Base-by-base conservation (phyloP, 2,329 filamentous ascomycete genomes). In the Fusarium agapanthi region DNA sequence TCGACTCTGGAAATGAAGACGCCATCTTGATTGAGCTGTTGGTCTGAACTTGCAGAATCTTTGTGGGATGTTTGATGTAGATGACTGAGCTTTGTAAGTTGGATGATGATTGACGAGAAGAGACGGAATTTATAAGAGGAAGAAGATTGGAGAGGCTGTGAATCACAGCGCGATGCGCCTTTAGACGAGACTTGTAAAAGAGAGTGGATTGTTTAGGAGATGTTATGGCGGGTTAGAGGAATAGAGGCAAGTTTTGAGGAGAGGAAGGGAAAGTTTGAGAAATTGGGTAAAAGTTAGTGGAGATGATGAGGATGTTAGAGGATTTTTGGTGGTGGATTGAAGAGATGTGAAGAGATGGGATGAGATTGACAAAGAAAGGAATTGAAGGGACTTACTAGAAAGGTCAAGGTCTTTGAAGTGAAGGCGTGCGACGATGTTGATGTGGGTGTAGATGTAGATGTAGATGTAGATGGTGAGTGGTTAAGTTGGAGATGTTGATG, bases 401-500 rank as follows among this genome's bases (percentile, higher is more conserved):
- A 8, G 12, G 8, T 11, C 15, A 7, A 20, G 1, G 8, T 15
- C n/a, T 48, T 5, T 0, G 4, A n/a, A 0, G 4, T 28, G 1
- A 24, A 28, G 50, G 34, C 2, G 30, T 15, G 30, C 16, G 47
- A 50, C 2, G 54, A n/a, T n/a, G 40, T 28, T 10, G 20, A 2
- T 34, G 40, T 11, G 6, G 38, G 1, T 14, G 37, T 14, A 14
- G 37, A 13, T 22, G 11, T 7, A 1, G n/a, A 3, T 41, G 14
- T 24, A n/a, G n/a, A n/a, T n/a, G n/a, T n/a, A n/a, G n/a, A n/a
- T 32, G 15, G 20, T 41, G 16, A 9, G 20, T 43, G n/a, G 38
- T n/a, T 16, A 12, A 45, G 53, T 0, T 50, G 16, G 5, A 57
- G 30, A 4, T 24, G 22, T 28, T 41, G 37, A 15, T 57, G 4